phyloP scores from a whole-genome alignment of 495 filamentous ascomycete species.

The Apiosordaria backusii region DNA sequence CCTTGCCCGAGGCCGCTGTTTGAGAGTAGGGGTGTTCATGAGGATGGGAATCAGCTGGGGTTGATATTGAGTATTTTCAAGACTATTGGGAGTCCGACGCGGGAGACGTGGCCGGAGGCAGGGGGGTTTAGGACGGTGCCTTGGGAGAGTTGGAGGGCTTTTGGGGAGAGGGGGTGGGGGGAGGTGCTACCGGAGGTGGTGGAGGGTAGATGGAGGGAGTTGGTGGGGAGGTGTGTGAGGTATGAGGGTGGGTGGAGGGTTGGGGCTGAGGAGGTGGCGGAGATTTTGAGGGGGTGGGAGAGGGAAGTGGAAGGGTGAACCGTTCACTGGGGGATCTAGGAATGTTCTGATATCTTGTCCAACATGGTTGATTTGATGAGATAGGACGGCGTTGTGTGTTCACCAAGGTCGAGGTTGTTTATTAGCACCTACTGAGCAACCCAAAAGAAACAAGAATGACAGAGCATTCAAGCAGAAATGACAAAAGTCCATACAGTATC shows the following conservation, averaged over 20 bases:
- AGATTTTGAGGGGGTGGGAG: conserved; percentile 1
- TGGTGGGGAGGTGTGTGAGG: conserved; percentile 33
- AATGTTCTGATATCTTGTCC: no score
- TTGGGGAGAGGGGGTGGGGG: conserved; percentile 39
- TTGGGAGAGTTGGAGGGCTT: conserved; percentile 52
- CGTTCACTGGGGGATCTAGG: no score
- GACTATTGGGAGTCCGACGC: conserved; percentile 78
- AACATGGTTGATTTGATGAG: no score
- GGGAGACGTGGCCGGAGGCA: conserved; percentile 69
- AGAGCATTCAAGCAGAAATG: background rate
- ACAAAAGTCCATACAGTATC: background rate
- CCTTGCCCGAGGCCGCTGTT: conserved; percentile 59
- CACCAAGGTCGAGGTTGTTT: no score
- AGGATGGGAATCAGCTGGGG: conserved; percentile 86
- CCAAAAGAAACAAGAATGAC: no score
- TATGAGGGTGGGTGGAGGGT: conserved; percentile 32
- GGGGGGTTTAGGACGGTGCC: conserved; percentile 45
- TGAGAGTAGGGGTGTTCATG: conserved; percentile 62
- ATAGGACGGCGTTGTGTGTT: no score
- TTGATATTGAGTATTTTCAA: conserved; percentile 88
- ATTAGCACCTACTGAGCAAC: no score
- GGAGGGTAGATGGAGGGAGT: conserved; percentile 26
- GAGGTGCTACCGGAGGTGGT: conserved; percentile 38
- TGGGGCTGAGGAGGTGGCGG: conserved; percentile 21
- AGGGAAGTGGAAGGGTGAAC: background rate